Evolutionary conservation across 306 rosid species (phyloP), one percentile per base, ranked within the genome.

Genomic region (Delonix regia): DNA sequence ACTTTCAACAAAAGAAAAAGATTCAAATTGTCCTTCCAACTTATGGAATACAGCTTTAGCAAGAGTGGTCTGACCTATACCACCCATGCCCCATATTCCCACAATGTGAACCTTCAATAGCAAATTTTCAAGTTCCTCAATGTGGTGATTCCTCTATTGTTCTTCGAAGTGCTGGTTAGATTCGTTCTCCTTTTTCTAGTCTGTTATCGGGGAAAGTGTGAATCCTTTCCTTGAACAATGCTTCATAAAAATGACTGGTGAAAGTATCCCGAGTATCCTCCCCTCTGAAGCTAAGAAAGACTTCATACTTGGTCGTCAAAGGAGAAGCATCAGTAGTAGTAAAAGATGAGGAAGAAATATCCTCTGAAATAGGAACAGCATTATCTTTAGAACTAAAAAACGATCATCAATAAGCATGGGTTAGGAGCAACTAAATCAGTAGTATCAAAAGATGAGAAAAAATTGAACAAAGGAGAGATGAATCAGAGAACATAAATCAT

Each of bases 21-120:
- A 28, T 19, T 65, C 66, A 48, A 69, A 48, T 69, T 42, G 21
- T 27, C 60, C n/a, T 7, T 13, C 1, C 8, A 45, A 55, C 24
- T 28, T 69, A 5, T 44, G 7, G 48, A 15, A 69, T 27, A 69
- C 1, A 47, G 11, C 60, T 1, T 69, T 41, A 0, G 74, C 74
- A 14, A 69, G 33, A 15, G 74, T 47, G 28, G 59, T 48, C 22
- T 47, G 45, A 1, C 73, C 73, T 41, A 68, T 22, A 4, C 73
- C 73, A 13, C 73, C 73, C 73, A 68, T 68, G 55, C 60, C 74
- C 74, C 74, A 69, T 42, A 69, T 69, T 28, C 74, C 60, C 7
- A 69, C 44, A 28, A 48, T 48, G 21, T 41, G 7, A 16, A 45
- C 42, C 45, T 49, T 24, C 0, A 9, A 2, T 22, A 69, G 4